phyloP scores from a whole-genome alignment of 495 filamentous ascomycete genomes.

The Entonaema liquescens region DNA sequence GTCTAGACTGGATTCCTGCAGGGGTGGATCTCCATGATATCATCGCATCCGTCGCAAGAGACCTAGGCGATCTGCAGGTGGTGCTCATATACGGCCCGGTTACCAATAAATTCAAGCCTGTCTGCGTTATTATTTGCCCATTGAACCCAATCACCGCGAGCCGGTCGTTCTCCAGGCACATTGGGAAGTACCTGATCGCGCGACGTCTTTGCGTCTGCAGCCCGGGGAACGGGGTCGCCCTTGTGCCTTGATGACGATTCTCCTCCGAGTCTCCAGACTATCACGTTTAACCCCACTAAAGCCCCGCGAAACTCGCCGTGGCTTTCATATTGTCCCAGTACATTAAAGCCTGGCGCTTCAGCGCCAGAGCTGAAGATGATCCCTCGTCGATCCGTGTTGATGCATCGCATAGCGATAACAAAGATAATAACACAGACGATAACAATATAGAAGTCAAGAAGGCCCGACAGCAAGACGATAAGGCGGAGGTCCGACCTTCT shows the following conservation, averaged over 20 bases:
- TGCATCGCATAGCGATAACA: constrained; percentile 25
- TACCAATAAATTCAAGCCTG: constrained; percentile 28
- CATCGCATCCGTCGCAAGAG: constrained; percentile 34
- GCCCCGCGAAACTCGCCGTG: constrained; percentile 49
- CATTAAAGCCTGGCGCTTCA: constrained; percentile 44
- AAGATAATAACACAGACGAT: constrained; percentile 11
- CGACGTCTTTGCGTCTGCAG: constrained; percentile 17
- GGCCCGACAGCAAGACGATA: constrained; percentile 25
- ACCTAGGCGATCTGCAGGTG: constrained; percentile 32
- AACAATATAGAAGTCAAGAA: constrained; percentile 5
- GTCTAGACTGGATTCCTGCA: constrained; percentile 34
- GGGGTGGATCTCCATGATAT: constrained; percentile 43
- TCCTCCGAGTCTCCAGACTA: constrained; percentile 37
- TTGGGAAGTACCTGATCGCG: constrained; percentile 16
- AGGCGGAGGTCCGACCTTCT: constrained; percentile 20
- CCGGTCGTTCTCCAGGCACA: constrained; percentile 10
- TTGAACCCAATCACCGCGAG: constrained; percentile 17
- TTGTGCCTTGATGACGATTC: constrained; percentile 34
- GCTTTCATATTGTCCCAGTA: constrained; percentile 29
- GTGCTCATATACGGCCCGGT: constrained; percentile 36
- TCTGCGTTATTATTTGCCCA: constrained; percentile 40
- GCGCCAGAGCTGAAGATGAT: constrained; percentile 45
- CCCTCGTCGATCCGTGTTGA: constrained; percentile 21
- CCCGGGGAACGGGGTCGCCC: constrained; percentile 17
- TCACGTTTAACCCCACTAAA: constrained; percentile 44